Percentiles rank a stretch among this genome's conserved stretches.
These are phyloP conservation scores for Calonectria honghensis DNA, from an alignment of 2,329 filamentous ascomycete species.

Conservation along the genomic window DNA sequence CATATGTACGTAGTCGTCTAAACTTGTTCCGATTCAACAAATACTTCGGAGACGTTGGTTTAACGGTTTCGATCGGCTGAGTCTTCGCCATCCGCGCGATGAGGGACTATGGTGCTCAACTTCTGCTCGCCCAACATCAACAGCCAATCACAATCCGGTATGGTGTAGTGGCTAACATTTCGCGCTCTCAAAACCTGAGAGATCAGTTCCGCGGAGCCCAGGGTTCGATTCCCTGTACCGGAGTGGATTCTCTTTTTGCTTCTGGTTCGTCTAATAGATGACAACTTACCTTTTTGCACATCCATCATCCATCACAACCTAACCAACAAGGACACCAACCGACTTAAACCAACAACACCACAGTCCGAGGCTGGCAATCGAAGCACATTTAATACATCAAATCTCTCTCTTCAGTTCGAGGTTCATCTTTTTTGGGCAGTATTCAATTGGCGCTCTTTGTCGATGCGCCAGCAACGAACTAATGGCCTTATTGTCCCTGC, in stretches of 20 bases:
- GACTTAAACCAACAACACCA: not conserved
- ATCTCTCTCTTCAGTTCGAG: not conserved
- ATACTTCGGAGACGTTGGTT: not conserved
- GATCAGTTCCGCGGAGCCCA: conserved; percentile 43
- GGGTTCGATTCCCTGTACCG: conserved; percentile 45
- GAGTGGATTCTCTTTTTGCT: conserved; percentile 37
- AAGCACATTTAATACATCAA: not conserved
- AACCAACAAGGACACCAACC: not conserved
- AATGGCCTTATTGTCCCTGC: not conserved
- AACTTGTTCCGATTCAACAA: not conserved
- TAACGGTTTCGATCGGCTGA: not conserved
- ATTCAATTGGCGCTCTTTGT: not conserved
- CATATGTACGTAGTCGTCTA: not conserved
- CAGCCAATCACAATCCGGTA: conserved; percentile 52
- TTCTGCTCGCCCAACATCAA: not conserved
- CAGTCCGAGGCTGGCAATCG: not conserved
- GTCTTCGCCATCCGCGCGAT: not conserved
- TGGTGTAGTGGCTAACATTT: conserved; percentile 61
- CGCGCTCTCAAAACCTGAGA: conserved; percentile 57
- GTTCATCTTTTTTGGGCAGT: not conserved
- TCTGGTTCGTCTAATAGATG: not conserved
- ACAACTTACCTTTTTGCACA: conserved; percentile 3
- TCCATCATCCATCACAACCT: not conserved
- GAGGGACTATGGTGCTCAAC: not conserved
- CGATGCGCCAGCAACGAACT: not conserved